Conservation (phyloP, 345 rosid genomes). For the Trapa incisa region DNA sequence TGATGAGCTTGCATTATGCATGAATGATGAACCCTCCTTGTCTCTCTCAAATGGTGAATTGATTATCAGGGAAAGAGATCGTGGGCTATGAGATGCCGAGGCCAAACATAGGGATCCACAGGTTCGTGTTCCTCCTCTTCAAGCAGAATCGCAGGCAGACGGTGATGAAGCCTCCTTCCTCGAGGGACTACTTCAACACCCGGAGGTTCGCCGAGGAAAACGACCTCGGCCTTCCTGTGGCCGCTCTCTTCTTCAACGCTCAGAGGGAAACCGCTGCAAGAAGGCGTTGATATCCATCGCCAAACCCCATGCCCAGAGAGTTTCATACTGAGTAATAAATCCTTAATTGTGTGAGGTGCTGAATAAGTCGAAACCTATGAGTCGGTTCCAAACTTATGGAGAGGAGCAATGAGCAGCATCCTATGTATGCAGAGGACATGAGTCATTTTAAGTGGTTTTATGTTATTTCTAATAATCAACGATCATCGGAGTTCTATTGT, state of each 20-base stretch:
- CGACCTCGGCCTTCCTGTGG: slow-evolving; percentile 68
- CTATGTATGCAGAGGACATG: neutral
- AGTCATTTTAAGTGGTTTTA: neutral
- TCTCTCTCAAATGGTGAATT: no score
- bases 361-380: neutral
- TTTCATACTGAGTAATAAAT: neutral
- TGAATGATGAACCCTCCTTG: no score
- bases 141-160: slow-evolving; percentile 59
- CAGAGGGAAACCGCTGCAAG: slow-evolving; percentile 96
- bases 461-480: neutral
- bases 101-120: slow-evolving; percentile 93
- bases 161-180: slow-evolving; percentile 29
- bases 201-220: slow-evolving; percentile 64
- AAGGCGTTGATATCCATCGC: slow-evolving; percentile 35
- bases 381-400: neutral
- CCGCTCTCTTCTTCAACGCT: slow-evolving; percentile 86
- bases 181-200: slow-evolving; percentile 60
- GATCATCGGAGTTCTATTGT: neutral
- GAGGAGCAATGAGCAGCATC: neutral
- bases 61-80: slow-evolving; percentile 46
- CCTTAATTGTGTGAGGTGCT: neutral
- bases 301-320: no score
- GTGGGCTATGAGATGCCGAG: slow-evolving; percentile 75
- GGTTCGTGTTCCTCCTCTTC: slow-evolving; percentile 75
- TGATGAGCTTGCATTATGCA: no score